These are phyloP conservation scores for Corymbia calophylla DNA, from an alignment of 441 rosid species.

Conservation along the genomic window DNA sequence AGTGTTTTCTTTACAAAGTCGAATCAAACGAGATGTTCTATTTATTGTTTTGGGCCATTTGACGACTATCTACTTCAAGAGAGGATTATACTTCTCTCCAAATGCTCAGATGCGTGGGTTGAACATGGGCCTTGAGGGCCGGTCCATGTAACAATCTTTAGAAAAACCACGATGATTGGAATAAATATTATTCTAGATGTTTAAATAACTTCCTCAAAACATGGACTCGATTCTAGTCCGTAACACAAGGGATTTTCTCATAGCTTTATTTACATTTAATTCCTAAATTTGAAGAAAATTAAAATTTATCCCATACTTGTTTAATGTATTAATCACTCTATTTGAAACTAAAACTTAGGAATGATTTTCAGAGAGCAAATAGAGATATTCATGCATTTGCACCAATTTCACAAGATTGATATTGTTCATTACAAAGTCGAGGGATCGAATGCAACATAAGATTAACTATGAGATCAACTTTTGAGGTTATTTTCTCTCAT, in stretches of 20 bases:
- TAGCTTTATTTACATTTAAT: background rate
- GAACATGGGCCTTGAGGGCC: background rate
- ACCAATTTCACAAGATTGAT: background rate
- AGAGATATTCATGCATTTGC: background rate
- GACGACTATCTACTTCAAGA: background rate
- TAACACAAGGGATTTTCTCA: background rate
- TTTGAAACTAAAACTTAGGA: background rate
- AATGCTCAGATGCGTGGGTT: rapidly evolving
- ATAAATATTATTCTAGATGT: background rate
- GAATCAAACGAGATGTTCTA: background rate
- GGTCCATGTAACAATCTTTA: background rate
- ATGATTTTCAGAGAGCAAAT: background rate
- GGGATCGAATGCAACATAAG: background rate
- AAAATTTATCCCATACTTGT: rapidly evolving
- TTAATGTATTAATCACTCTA: rapidly evolving
- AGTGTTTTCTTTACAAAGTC: background rate
- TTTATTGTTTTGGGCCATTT: background rate
- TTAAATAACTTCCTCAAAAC: background rate
- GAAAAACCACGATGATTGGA: background rate
- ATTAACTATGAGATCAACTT: background rate
- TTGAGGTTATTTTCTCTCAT: background rate
- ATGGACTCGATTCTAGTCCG: background rate
- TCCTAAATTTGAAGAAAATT: background rate
- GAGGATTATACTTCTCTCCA: background rate
- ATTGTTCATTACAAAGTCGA: background rate